Evolutionary conservation across 176 grass and related monocot genomes (phyloP).

Genomic region (Musa schizocarpa): DNA sequence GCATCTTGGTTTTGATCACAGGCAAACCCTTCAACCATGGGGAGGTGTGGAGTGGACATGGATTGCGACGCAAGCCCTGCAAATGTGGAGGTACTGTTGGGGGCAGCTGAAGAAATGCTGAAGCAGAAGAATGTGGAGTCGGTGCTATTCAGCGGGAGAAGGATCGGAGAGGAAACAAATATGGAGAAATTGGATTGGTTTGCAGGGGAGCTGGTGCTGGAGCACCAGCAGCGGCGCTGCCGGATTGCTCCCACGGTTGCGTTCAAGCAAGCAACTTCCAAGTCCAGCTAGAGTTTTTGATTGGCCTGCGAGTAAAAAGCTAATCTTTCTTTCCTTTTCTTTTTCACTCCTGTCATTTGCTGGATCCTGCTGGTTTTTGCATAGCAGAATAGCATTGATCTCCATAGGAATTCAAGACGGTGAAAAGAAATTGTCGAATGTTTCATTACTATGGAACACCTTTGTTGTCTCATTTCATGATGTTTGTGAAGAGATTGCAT

Average conservation of each 20-base stretch:
- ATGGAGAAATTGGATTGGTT: constrained; percentile 87
- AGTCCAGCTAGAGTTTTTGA: constrained; percentile 15
- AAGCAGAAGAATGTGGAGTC: constrained; percentile 91
- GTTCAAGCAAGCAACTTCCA: constrained; percentile 60
- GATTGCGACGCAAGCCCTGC: constrained; percentile 51
- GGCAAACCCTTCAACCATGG: constrained; percentile 53
- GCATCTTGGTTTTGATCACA: constrained; percentile 13
- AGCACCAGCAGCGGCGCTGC: constrained; percentile 57
- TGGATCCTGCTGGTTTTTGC: constrained; percentile 71
- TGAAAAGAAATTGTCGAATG: not conserved
- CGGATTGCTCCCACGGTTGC: constrained; percentile 90
- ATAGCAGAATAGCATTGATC: constrained; percentile 54
- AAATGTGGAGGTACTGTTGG: constrained; percentile 54
- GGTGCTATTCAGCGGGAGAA: constrained; percentile 69
- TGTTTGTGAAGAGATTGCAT: not conserved
- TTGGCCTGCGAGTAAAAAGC: constrained; percentile 7
- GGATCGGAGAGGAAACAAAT: constrained; percentile 63
- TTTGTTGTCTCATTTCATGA: not conserved
- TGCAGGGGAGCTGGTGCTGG: constrained; percentile 58
- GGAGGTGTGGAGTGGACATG: constrained; percentile 31
- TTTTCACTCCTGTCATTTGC: not conserved
- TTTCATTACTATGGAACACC: too few relatives aligned
- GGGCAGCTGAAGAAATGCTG: constrained; percentile 72
- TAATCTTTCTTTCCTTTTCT: constrained; percentile 15
- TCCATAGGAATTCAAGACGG: constrained; percentile 8